Base-by-base conservation (phyloP, 2,329 filamentous ascomycete genomes). In the Fusarium penzigii region DNA sequence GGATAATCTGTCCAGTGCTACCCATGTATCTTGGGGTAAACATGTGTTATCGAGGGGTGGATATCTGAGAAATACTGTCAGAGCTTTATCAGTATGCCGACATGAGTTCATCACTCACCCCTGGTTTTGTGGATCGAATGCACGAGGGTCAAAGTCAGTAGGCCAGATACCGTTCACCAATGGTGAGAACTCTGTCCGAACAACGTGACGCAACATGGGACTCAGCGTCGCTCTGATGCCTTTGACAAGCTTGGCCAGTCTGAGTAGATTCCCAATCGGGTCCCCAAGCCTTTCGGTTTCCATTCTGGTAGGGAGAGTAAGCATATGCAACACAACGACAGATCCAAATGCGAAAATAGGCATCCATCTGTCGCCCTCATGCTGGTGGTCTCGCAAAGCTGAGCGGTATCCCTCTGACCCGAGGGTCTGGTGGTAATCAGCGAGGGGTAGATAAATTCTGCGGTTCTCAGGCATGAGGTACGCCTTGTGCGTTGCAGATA, bases 331-430 rank as follows among this genome's bases (percentile, higher is more conserved):
- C 3, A 74, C 67, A 46, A 68, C 70, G 5, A 69, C 70, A 13
- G 74, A 73, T 49, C 75, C 73, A 46, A 78, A 75, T 59, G 68
- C 72, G 38, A 75, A 72, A 38, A 72, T 64, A n/a, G 73, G 68
- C 39, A 55, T 49, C 58, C 62, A 66, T 58, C 62, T 3, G 52
- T 45, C 7, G 57, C 20, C 10, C 32, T 36, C 32, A 12, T 36
- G 32, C 29, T 56, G 29, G 9, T 65, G 51, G 6, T 52, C 39
- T 13, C 58, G 53, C 7, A 69, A 52, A 5, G 53, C 46, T 2
- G 51, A 46, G 10, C 66, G 64, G 38, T 68, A 70, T 1, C 63
- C 62, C 16, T 69, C 65, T 2, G 67, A 63, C 1, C 66, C 66
- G 2, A 68, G 48, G 3, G 64, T 68, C 41, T 68, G 65, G 20